Percentiles rank a stretch among this genome's conserved stretches.
Conservation (phyloP, 2,329 filamentous ascomycete species). For the Aureobasidium sp. region DNA sequence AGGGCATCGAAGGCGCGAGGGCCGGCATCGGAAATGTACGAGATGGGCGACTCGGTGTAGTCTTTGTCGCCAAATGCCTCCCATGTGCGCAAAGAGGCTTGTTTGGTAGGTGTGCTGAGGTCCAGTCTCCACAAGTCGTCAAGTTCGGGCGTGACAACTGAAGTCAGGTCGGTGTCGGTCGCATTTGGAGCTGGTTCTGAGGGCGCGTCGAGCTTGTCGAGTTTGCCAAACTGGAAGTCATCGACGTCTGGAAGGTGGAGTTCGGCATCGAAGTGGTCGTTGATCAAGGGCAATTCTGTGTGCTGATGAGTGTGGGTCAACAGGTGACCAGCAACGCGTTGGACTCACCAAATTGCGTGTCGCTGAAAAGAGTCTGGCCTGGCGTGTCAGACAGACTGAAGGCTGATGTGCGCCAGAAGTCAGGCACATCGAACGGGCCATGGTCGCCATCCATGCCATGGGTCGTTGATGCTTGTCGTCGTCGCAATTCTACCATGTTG, state of each 20-base stretch:
- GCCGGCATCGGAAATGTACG: constrained; percentile 62
- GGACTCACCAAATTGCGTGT: constrained; percentile 7
- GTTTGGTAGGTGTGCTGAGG: constrained; percentile 23
- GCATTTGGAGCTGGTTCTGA: background rate
- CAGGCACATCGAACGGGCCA: constrained; percentile 18
- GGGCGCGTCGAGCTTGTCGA: constrained; percentile 27
- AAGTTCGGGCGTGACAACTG: background rate
- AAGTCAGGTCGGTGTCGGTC: background rate
- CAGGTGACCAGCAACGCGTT: background rate
- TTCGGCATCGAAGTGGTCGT: constrained; percentile 9
- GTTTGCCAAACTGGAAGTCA: constrained; percentile 30
- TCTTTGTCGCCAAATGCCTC: constrained; percentile 49
- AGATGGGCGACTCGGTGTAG: constrained; percentile 26
- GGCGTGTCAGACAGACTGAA: constrained; percentile 1
- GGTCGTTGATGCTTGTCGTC: background rate
- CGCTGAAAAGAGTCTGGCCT: constrained; percentile 9
- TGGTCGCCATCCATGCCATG: constrained; percentile 5
- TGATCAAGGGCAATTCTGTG: constrained; percentile 12
- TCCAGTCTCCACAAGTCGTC: constrained; percentile 34
- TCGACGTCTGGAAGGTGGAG: constrained; percentile 29
- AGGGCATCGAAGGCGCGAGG: constrained; percentile 55
- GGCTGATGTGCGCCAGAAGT: constrained; percentile 17
- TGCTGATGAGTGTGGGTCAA: background rate
- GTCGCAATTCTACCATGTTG: background rate
- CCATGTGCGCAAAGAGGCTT: constrained; percentile 54